phyloP scores from a whole-genome alignment of 75 land plant genomes.

The Isoetes taiwanensis region DNA sequence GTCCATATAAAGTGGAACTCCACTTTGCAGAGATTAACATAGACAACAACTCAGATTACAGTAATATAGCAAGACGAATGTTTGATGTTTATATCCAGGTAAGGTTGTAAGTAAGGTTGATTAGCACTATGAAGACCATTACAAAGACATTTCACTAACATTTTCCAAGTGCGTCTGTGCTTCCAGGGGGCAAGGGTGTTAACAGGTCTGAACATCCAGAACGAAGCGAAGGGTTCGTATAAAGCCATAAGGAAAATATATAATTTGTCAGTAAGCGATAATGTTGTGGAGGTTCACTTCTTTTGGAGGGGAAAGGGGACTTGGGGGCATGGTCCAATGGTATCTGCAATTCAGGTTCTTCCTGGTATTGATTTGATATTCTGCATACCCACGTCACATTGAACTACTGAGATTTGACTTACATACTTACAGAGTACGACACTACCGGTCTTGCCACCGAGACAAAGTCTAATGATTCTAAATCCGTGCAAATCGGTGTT shows the following conservation, averaged over 20 bases:
- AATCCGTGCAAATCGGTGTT: background rate
- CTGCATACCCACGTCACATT: background rate
- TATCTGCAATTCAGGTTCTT: constrained; percentile 5
- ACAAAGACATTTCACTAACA: background rate
- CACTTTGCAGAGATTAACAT: background rate
- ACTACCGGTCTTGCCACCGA: background rate
- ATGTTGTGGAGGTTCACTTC: background rate
- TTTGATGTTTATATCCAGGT: constrained; percentile 5
- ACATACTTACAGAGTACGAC: background rate
- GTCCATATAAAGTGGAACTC: background rate
- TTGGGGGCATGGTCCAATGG: background rate
- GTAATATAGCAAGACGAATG: background rate
- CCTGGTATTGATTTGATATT: background rate
- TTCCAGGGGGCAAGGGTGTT: background rate
- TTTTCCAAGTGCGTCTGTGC: background rate
- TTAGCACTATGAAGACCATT: background rate
- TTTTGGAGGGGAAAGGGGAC: background rate
- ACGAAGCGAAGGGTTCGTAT: background rate
- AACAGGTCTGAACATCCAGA: background rate
- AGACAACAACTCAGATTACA: background rate
- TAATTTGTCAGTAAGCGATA: background rate
- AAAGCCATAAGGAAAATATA: background rate
- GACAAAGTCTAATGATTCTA: background rate
- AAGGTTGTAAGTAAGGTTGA: background rate
- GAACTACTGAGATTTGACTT: no score